Evolutionary conservation across 169 alveolate genomes (phyloP).

Genomic region (Blepharisma undulans): DNA sequence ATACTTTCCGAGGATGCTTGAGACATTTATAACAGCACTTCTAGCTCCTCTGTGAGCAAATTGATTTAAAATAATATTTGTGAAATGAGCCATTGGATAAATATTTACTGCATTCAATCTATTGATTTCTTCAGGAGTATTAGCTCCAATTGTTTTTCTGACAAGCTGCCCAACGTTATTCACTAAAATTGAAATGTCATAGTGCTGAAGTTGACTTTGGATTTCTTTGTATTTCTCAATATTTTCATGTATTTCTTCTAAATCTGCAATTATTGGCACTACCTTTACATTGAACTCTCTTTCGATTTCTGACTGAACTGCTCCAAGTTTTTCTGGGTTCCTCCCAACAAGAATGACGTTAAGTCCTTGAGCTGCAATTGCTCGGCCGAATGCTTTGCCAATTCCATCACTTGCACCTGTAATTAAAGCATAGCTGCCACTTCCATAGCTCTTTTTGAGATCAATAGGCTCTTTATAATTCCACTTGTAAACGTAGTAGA

Average conservation of each 20-base stretch:
- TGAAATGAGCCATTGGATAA: not conserved
- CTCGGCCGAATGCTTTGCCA: constrained; percentile 33
- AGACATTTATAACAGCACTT: not conserved
- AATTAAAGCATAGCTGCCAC: constrained; percentile 44
- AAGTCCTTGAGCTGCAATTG: constrained; percentile 37
- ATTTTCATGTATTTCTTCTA: not conserved
- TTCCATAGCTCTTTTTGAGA: not conserved
- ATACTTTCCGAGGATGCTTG: not conserved
- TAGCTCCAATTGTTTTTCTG: not conserved
- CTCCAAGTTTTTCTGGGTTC: constrained; percentile 33
- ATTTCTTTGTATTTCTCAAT: not conserved
- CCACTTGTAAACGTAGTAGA: not conserved
- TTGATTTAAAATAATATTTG: not conserved
- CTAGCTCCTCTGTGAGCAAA: not conserved
- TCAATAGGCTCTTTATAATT: not conserved
- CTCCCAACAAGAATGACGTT: constrained; percentile 49
- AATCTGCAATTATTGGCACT: not conserved
- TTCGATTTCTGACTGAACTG: not conserved
- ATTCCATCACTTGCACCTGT: constrained; percentile 55
- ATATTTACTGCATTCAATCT: not conserved
- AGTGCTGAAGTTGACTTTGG: not conserved
- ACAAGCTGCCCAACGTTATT: constrained; percentile 41
- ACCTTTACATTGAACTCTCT: not conserved
- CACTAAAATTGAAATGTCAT: constrained; percentile 37
- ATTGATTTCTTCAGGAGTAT: not conserved